Evolutionary conservation across 257 asterid genomes (phyloP).

Genomic region (Solanum etuberosum): DNA sequence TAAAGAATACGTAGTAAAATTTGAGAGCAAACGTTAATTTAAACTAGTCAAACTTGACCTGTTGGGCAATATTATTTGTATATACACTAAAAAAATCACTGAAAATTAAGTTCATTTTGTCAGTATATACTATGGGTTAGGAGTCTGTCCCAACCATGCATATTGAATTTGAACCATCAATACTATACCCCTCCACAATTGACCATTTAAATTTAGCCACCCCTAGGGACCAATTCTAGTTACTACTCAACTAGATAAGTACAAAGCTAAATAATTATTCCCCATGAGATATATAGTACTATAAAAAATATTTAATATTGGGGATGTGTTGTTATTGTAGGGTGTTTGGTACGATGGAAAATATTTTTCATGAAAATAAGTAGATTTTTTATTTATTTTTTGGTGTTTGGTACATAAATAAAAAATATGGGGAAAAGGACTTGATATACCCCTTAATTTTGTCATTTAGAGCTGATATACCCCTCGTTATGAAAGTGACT

Average conservation of each 20-base stretch:
- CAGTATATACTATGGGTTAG: background rate
- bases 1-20: background rate
- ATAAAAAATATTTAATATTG: background rate
- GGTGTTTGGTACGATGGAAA: background rate
- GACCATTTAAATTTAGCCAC: background rate
- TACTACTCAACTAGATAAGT: background rate
- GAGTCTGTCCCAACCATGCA: background rate
- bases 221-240: background rate
- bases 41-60: background rate
- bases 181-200: background rate
- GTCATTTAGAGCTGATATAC: too few relatives aligned
- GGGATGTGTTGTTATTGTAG: background rate
- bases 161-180: background rate
- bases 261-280: background rate
- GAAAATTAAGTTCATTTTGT: background rate
- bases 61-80: background rate
- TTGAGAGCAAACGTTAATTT: background rate
- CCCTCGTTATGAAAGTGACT: too few relatives aligned
- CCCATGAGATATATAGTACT: background rate
- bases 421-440: too few relatives aligned
- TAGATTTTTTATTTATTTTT: too few relatives aligned
- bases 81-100: background rate
- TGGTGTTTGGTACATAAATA: too few relatives aligned
- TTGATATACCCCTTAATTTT: too few relatives aligned
- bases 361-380: too few relatives aligned